Evolutionary conservation across 345 rosid genomes (phyloP), one percentile per base, ranked within the genome.

Genomic region (Gossypium australe): DNA sequence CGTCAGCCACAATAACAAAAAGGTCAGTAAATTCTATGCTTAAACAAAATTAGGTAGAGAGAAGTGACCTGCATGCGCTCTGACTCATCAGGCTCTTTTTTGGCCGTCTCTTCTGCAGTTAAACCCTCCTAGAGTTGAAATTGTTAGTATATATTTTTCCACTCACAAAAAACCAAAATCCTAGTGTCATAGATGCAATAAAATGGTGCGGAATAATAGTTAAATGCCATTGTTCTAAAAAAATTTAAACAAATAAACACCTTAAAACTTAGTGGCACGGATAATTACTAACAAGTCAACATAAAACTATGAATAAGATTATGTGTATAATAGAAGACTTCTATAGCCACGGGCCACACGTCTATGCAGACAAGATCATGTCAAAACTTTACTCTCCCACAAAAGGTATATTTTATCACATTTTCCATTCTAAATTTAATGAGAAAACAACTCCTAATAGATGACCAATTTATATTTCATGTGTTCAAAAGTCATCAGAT

Each of bases 11-110:
- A 2, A 22, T 43, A 53, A 43, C 27, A 65, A 41, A 29, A 58
- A 64, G 59, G 5, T 49, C 62, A 18, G 24, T 9, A 43, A 3
- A 48, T 63, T 13, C 22, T 58, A 56, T 57, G 34, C 66, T 58
- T 43, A 24, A 10, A 22, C 34, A 18, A 34, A 57, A 14, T 57
- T 56, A 43, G 9, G 3, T 47, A 57, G 60, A 72, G 34, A 57
- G 43, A 70, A n/a, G 63, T 24, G 22, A 96, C 98, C 97, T 96
- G 97, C 89, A 96, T 92, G 56, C 79, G 86, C 74, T 86, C 90
- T 0, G 84, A 83, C 20, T 92, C 97, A 49, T 96, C 98, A 75
- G 98, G 99, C 87, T 93, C 98, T 75, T 88, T 87, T 71, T 77
- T 84, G 13, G 86, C 84, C 8, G 85, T 91, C 83, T 93, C 98